Conservation (phyloP, 345 rosid genomes). For the Brassica rapa region DNA sequence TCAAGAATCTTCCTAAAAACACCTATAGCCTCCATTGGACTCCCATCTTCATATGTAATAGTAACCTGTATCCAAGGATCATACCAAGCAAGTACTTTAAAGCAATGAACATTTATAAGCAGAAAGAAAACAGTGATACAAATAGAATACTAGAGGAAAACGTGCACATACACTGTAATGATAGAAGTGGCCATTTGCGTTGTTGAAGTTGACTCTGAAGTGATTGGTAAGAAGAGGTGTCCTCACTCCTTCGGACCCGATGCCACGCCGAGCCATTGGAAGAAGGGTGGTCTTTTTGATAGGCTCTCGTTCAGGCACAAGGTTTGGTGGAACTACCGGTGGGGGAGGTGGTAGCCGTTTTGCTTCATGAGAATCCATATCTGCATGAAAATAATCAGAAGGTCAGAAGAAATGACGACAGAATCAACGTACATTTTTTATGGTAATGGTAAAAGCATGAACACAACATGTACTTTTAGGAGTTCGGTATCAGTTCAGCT, state of each 20-base stretch:
- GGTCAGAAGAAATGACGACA: not conserved
- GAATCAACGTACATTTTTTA: not conserved
- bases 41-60: constrained; percentile 75
- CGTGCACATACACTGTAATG: constrained; percentile 66
- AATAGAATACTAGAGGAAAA: not conserved
- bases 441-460: not conserved
- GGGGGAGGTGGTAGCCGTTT: constrained; percentile 67
- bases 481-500: not conserved
- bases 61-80: constrained; percentile 52
- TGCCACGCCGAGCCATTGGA: constrained; percentile 70
- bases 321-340: constrained; percentile 50
- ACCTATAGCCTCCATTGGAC: constrained; percentile 75
- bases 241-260: constrained; percentile 65
- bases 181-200: constrained; percentile 56
- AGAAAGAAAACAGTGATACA: not conserved
- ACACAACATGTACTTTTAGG: not conserved
- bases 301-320: constrained; percentile 51
- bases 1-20: constrained; percentile 70
- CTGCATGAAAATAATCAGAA: constrained; percentile 12
- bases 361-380: constrained; percentile 49
- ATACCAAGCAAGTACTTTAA: not conserved
- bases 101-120: not conserved
- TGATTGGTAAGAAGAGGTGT: constrained; percentile 65
- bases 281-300: constrained; percentile 50
- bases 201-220: constrained; percentile 66